Percentiles rank a stretch among this genome's conserved stretches.
Evolutionary conservation across 768 basidiomycete genomes (phyloP).

Genomic region (Antrodiella citrinella): DNA sequence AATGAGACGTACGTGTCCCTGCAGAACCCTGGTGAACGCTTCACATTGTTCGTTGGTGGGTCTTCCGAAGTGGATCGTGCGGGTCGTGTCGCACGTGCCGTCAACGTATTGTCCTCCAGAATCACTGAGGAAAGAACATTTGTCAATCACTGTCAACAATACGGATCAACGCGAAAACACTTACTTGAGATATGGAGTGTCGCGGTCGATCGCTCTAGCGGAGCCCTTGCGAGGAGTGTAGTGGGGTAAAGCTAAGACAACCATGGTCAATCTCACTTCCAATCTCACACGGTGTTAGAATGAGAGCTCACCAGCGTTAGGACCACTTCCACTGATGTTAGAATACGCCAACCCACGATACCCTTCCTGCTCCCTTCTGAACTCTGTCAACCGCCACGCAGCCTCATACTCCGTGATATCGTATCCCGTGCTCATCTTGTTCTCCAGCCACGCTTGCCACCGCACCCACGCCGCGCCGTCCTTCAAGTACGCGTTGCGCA

Average conservation of each 20-base stretch:
- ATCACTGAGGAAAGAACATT: constrained; percentile 45
- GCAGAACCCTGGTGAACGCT: constrained; percentile 90
- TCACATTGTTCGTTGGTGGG: constrained; percentile 80
- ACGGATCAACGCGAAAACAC: constrained; percentile 20
- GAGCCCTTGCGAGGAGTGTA: constrained; percentile 69
- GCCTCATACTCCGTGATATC: constrained; percentile 92
- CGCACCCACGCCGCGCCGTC: constrained; percentile 81
- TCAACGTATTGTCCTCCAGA: constrained; percentile 88
- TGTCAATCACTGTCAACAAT: constrained; percentile 10
- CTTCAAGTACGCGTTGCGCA: constrained; percentile 77
- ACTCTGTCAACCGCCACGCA: constrained; percentile 73
- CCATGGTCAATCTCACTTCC: not conserved
- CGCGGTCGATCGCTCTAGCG: constrained; percentile 67
- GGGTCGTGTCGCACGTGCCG: constrained; percentile 82
- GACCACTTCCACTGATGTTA: constrained; percentile 82
- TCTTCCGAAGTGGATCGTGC: constrained; percentile 82
- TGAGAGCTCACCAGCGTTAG: constrained; percentile 60
- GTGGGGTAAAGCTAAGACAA: constrained; percentile 70
- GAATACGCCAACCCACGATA: constrained; percentile 86
- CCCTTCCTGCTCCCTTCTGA: constrained; percentile 58
- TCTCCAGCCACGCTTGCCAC: constrained; percentile 90
- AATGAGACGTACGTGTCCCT: constrained; percentile 69
- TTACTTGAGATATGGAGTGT: constrained; percentile 85
- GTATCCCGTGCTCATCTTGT: constrained; percentile 66
- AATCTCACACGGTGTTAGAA: not conserved